A percentile compares a stretch with the other conserved stretches of the same genome.
Evolutionary conservation across 306 rosid species (phyloP).

Genomic region (Oxytropis ochrocephala): DNA sequence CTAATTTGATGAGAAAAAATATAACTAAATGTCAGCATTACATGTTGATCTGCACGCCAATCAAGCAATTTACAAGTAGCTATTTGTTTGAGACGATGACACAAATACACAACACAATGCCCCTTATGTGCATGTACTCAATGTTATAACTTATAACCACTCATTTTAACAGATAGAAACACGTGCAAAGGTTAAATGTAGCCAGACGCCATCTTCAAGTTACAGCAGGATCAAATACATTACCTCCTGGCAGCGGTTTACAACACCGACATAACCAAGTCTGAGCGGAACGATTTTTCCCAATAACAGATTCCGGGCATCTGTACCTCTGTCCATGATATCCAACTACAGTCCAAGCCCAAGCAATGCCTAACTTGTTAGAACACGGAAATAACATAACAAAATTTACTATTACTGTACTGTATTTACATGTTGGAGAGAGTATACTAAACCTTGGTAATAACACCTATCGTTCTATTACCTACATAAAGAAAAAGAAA

Average conservation of each 20-base stretch:
- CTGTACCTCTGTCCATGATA: constrained; percentile 99
- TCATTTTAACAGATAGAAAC: not conserved
- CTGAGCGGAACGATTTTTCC: constrained; percentile 90
- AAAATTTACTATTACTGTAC: not conserved
- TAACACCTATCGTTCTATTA: constrained; percentile 85
- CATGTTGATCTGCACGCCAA: constrained; percentile 14
- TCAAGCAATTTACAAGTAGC: constrained; percentile 5
- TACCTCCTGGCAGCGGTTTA: constrained; percentile 98
- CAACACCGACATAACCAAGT: constrained; percentile 92
- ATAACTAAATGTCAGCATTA: constrained; percentile 27
- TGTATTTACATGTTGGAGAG: not conserved
- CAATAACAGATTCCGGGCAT: constrained; percentile 84
- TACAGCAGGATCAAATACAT: constrained; percentile 2
- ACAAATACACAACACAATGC: not conserved
- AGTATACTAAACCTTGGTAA: constrained; percentile 67
- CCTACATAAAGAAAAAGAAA: constrained; percentile 38
- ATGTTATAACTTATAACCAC: not conserved
- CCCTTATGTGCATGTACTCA: not conserved
- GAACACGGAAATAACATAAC: constrained; percentile 9
- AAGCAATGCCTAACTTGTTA: constrained; percentile 21
- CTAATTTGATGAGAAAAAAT: constrained; percentile 36
- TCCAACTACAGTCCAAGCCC: constrained; percentile 54
- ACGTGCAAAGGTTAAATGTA: not conserved
- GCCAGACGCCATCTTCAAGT: not conserved
- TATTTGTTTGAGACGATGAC: not conserved